Evolutionary conservation across 257 asterid species (phyloP), one percentile per base, ranked within the genome.

Genomic region (Avicennia marina): DNA sequence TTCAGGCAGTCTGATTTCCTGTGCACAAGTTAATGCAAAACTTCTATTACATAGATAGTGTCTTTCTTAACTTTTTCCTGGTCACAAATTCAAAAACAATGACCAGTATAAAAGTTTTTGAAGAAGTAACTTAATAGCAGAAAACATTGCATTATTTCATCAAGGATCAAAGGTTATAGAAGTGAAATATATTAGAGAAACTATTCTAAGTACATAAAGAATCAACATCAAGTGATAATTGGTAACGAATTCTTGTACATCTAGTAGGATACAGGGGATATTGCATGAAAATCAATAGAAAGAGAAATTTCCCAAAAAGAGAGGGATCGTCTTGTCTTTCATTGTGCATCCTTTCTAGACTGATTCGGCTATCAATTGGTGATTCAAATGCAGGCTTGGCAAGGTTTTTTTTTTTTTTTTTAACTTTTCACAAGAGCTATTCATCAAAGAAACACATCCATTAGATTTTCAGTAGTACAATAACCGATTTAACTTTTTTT

Each of bases 1-100:
- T 58, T 66, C 40, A 58, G 42, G 12, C 25, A 52, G 53, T 19
- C 21, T 19, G n/a, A 19, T 43, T 36, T 44, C 53, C 53, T 33
- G 22, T n/a, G 44, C 22, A 11, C 29, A 6, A 43, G 16, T 2
- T 19, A 19, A 19, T 18, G 29, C 10, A 36, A 36, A 36, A 36
- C 41, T 5, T 4, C 13, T 27, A n/a, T 24, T 5, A 63, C 8
- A 11, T 39, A 63, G 2, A 11, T 2, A 36, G 2, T 36, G 6
- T 11, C 3, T 2, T 29, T 7, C 33, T 29, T 29, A 7, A 29
- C 33, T 7, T 29, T 7, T 29, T 29, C 7, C 5, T 7, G 33
- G 33, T 3, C 33, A 2, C n/a, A n/a, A n/a, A n/a, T n/a, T n/a
- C n/a, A n/a, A n/a, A n/a, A n/a, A n/a, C 33, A 42, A 11, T 32